Conservation (phyloP, 2,329 filamentous ascomycete genomes). For the Sclerotinia nivalis region DNA sequence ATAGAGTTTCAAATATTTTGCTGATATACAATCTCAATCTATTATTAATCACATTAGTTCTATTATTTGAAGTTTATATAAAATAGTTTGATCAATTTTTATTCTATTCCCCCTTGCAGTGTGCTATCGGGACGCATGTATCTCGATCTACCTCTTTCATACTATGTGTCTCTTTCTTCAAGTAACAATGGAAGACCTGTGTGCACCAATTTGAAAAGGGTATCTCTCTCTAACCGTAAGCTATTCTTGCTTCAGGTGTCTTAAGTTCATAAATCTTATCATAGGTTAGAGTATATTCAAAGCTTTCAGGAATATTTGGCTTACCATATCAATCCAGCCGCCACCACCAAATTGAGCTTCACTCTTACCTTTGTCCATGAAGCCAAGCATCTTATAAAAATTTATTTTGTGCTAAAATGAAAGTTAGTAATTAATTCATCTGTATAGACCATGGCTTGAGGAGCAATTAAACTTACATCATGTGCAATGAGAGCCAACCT, state of each 20-base stretch:
- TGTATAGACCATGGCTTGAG: neutral
- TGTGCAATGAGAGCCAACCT: conserved; percentile 76
- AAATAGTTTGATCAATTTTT: too few species aligned
- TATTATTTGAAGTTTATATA: too few species aligned
- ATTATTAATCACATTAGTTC: too few species aligned
- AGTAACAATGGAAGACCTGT: conserved; percentile 3
- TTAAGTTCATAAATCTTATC: conserved; percentile 8
- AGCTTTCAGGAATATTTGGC: conserved; percentile 29
- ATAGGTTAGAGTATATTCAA: neutral
- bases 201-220: conserved; percentile 1
- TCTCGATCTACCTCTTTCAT: too few species aligned
- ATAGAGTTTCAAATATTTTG: too few species aligned
- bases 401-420: conserved; percentile 59
- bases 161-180: neutral
- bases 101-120: too few species aligned
- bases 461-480: conserved; percentile 51
- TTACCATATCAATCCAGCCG: conserved; percentile 80
- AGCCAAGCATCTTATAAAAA: conserved; percentile 78
- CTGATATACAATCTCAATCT: too few species aligned
- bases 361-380: conserved; percentile 67
- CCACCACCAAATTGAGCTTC: conserved; percentile 73
- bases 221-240: conserved; percentile 30
- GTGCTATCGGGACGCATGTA: too few species aligned
- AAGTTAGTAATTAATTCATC: conserved; percentile 15
- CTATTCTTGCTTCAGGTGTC: conserved; percentile 30